Base-by-base conservation (phyloP, 768 basidiomycete genomes). In the Cyathus striatus region DNA sequence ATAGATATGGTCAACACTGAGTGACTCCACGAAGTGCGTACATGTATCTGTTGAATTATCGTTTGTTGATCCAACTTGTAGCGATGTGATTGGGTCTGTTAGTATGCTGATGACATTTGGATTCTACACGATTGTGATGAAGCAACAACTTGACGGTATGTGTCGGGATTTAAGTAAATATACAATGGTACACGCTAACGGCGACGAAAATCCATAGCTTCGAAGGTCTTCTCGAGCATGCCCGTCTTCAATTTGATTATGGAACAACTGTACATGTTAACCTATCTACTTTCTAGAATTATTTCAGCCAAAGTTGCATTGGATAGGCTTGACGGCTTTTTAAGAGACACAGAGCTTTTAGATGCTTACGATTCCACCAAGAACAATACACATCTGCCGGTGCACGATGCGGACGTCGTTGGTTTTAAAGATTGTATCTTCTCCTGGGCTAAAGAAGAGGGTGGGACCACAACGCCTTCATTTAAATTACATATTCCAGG, bases 61-160 rank as follows among this genome's bases (percentile, higher is more conserved):
- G 26, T 12, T n/a, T n/a, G n/a, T n/a, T n/a, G n/a, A n/a, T n/a
- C 18, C 33, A 14, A 10, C n/a, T n/a, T 32, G 1, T 41, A 83
- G 79, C 53, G 73, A 66, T 45, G 44, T 75, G 32, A 72, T 85
- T 21, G 83, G 83, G 0, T 53, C 84, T 14, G 36, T 72, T 2
- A 77, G 75, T 27, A 85, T 84, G 82, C 52, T 78, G 33, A 68
- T 73, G 22, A 79, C 79, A 2, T 83, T 73, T 49, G 63, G 68
- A 2, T 65, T 75, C 12, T 84, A 78, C 76, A 78, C 51, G 46
- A 75, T 51, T 14, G n/a, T 44, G 23, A 37, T 37, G 14, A n/a
- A 37, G 21, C 35, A 18, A 9, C 34, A 14, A 34, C 33, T n/a
- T 18, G 57, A 35, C 13, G 54, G 58, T 63, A 24, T 7, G 51